Conservation (phyloP, 1,284 basidiomycete species). For the Sanghuangporus weigelae region DNA sequence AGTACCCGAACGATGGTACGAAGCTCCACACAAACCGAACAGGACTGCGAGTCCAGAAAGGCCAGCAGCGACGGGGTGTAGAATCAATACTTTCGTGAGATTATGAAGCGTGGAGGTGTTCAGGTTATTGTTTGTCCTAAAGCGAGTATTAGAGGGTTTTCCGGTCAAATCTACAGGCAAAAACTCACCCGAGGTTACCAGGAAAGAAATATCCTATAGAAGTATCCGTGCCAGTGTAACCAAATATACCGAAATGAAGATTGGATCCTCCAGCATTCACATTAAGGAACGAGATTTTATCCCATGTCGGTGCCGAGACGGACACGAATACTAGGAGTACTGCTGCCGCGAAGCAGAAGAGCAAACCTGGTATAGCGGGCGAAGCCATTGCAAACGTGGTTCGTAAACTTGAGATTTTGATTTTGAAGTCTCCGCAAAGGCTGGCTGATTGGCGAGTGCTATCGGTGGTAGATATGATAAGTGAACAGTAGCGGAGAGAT, state of each 20-base stretch:
- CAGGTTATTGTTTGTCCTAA: constrained; percentile 24
- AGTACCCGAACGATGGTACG: constrained; percentile 62
- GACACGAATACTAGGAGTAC: constrained; percentile 65
- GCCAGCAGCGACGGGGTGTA: constrained; percentile 75
- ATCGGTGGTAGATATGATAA: not conserved
- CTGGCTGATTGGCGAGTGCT: not conserved
- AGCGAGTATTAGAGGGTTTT: constrained; percentile 17
- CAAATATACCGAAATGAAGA: constrained; percentile 70
- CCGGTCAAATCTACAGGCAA: not conserved
- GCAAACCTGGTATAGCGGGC: constrained; percentile 41
- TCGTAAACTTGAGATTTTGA: not conserved
- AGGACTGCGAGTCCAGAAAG: constrained; percentile 67
- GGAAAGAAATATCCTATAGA: constrained; percentile 55
- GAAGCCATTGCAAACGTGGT: constrained; percentile 11
- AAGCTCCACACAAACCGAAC: constrained; percentile 62
- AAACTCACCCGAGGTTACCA: constrained; percentile 32
- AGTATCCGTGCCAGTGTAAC: constrained; percentile 54
- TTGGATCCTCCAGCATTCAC: constrained; percentile 33
- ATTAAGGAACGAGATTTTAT: constrained; percentile 61
- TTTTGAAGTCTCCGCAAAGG: not conserved
- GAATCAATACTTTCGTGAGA: constrained; percentile 66
- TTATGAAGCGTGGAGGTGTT: constrained; percentile 55
- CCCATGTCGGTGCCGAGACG: constrained; percentile 70
- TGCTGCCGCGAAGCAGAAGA: constrained; percentile 54
- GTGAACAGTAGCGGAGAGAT: not conserved